Percentiles rank a stretch among this genome's conserved stretches.
Conservation (phyloP, 2,329 filamentous ascomycete species). For the Microsporum audouinii region DNA sequence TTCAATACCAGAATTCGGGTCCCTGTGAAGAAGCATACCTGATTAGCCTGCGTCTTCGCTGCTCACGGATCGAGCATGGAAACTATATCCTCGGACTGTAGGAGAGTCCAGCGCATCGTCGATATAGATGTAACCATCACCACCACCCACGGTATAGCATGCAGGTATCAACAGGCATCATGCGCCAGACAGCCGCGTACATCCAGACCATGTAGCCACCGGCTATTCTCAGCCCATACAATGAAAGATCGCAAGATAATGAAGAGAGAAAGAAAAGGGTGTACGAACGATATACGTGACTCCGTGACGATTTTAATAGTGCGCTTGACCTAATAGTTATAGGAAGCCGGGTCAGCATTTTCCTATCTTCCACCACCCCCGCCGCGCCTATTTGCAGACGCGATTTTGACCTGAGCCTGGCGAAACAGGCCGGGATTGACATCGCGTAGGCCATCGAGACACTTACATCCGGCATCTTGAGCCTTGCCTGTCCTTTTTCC, state of each 20-base stretch:
- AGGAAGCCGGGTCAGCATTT: conserved; percentile 4
- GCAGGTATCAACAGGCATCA: neutral
- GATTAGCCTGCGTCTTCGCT: neutral
- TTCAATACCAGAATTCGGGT: conserved; percentile 69
- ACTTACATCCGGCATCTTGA: conserved; percentile 38
- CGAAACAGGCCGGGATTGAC: neutral
- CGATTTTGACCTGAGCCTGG: neutral
- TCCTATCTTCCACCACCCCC: neutral
- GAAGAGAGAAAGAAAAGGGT: neutral
- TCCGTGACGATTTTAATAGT: conserved; percentile 87
- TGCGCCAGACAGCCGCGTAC: neutral
- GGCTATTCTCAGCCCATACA: neutral
- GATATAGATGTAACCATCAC: neutral
- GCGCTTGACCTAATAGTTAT: conserved; percentile 54
- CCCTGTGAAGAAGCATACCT: conserved; percentile 28
- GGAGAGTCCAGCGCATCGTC: neutral
- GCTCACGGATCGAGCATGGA: neutral
- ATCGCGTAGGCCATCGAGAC: neutral
- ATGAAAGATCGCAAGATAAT: neutral
- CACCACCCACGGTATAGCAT: neutral
- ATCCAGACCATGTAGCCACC: neutral
- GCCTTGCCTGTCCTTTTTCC: neutral
- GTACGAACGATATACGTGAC: conserved; percentile 72
- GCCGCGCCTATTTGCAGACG: neutral
- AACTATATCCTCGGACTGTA: neutral